Percentiles rank a stretch among this genome's conserved stretches.
Conservation (phyloP, 2,329 filamentous ascomycete species). For the Pseudogymnoascus sp. region DNA sequence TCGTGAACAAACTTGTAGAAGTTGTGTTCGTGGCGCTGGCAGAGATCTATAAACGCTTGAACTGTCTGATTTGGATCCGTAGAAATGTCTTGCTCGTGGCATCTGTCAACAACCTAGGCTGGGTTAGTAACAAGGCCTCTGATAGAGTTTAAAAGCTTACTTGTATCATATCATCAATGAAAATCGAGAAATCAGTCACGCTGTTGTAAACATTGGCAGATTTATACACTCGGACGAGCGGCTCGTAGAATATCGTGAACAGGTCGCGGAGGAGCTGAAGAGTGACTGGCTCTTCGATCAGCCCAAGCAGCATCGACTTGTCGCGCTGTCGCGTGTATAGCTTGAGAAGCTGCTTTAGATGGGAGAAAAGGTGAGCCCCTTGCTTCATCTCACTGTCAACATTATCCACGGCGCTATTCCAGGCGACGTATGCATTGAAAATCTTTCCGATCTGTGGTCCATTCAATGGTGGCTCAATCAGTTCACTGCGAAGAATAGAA, state of each 20-base stretch:
- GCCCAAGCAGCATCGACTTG: constrained; percentile 92
- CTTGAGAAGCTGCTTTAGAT: constrained; percentile 91
- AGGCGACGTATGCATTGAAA: constrained; percentile 93
- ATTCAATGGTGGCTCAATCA: constrained; percentile 62
- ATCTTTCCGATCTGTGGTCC: constrained; percentile 72
- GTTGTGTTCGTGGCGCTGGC: constrained; percentile 87
- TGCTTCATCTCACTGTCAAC: constrained; percentile 80
- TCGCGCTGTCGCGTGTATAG: constrained; percentile 84
- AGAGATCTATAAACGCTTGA: constrained; percentile 95
- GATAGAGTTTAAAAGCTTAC: constrained; percentile 37
- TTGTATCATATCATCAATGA: constrained; percentile 85
- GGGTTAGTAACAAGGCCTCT: constrained; percentile 16
- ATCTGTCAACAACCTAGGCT: constrained; percentile 53
- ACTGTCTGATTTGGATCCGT: constrained; percentile 98
- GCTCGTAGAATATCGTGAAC: constrained; percentile 98
- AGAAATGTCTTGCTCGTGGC: constrained; percentile 69
- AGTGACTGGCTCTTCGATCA: constrained; percentile 96
- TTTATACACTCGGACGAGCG: constrained; percentile 93
- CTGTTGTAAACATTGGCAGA: constrained; percentile 97
- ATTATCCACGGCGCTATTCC: constrained; percentile 90
- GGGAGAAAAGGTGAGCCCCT: constrained; percentile 85
- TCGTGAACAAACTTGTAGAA: constrained; percentile 99
- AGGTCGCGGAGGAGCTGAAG: constrained; percentile 92
- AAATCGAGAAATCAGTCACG: constrained; percentile 90
- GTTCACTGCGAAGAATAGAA: constrained; percentile 71